phyloP scores from a whole-genome alignment of 192 early-diverging fungal genomes.

The Umbelopsis sp. region DNA sequence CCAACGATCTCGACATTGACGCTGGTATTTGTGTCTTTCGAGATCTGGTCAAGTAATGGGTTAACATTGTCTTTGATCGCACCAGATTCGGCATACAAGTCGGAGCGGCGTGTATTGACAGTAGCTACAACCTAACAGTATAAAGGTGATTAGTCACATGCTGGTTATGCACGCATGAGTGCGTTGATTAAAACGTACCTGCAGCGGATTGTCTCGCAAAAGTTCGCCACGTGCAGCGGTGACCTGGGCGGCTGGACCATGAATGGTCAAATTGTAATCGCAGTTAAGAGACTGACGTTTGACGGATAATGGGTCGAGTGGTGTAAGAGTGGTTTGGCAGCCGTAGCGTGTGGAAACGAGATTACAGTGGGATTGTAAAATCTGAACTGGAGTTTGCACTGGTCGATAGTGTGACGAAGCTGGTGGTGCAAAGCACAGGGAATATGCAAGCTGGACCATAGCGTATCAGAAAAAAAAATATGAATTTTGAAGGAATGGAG shows the following conservation, averaged over 20 bases:
- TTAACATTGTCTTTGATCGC: background rate
- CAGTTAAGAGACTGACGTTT: slow-evolving; percentile 34
- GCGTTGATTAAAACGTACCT: slow-evolving; percentile 32
- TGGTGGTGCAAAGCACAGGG: slow-evolving; percentile 35
- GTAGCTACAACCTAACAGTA: slow-evolving; percentile 7
- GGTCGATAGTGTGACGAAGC: slow-evolving; percentile 35
- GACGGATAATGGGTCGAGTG: slow-evolving; percentile 12
- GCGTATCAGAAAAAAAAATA: slow-evolving; percentile 9
- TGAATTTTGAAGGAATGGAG: slow-evolving; percentile 14
- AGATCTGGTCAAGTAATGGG: slow-evolving; percentile 10
- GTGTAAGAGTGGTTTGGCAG: slow-evolving; percentile 32
- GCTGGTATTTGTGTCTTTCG: slow-evolving; percentile 18
- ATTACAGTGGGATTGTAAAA: slow-evolving; percentile 30
- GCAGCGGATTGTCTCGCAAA: slow-evolving; percentile 48
- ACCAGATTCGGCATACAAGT: background rate
- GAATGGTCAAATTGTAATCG: slow-evolving; percentile 52
- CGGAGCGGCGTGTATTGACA: slow-evolving; percentile 11
- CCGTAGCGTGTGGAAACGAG: slow-evolving; percentile 25
- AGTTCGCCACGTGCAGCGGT: slow-evolving; percentile 44
- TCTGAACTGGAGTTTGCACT: slow-evolving; percentile 8
- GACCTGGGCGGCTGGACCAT: slow-evolving; percentile 45
- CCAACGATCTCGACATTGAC: slow-evolving; percentile 13
- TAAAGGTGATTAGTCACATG: background rate
- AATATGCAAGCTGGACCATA: slow-evolving; percentile 23
- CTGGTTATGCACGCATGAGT: background rate